Percentiles rank a stretch among this genome's conserved stretches.
Conservation (phyloP, 1,284 basidiomycete species). For the Trichosporon sp. region DNA sequence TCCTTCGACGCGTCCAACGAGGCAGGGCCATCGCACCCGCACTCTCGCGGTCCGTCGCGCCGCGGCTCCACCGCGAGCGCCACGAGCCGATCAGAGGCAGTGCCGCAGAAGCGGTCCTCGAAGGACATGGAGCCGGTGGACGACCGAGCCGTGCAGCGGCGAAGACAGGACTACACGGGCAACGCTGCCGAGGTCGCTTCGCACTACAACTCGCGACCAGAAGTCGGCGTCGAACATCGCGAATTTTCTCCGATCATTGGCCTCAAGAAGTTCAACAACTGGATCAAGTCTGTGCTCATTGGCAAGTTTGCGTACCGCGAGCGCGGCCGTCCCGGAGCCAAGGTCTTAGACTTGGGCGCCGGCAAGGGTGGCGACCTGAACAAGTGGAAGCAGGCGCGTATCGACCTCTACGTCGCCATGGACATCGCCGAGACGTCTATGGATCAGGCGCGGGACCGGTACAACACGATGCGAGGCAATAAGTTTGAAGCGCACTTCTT, state of each 20-base stretch:
- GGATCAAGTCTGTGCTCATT: constrained; percentile 95
- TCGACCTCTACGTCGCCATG: constrained; percentile 73
- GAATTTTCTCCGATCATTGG: constrained; percentile 93
- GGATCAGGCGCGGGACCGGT: constrained; percentile 76
- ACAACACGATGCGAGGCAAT: constrained; percentile 53
- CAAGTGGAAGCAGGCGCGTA: constrained; percentile 89
- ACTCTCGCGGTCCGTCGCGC: constrained; percentile 8
- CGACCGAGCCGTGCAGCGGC: neutral
- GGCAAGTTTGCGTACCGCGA: constrained; percentile 59
- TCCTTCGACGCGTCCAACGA: neutral
- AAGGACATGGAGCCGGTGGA: neutral
- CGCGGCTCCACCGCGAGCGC: constrained; percentile 12
- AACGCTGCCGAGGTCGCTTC: constrained; percentile 35
- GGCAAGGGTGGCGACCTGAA: constrained; percentile 96
- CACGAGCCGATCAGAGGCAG: constrained; percentile 2
- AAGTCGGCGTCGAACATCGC: constrained; percentile 78
- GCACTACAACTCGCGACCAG: constrained; percentile 79
- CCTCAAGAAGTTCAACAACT: constrained; percentile 97
- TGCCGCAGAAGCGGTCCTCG: constrained; percentile 10
- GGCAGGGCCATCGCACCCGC: neutral
- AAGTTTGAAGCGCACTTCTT: constrained; percentile 76
- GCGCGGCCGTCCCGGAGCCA: constrained; percentile 47
- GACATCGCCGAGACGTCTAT: constrained; percentile 89
- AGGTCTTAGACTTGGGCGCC: constrained; percentile 92
- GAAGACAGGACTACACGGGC: constrained; percentile 23